phyloP scores from a whole-genome alignment of 176 grass and related monocot genomes.

The Chloris gayana region DNA sequence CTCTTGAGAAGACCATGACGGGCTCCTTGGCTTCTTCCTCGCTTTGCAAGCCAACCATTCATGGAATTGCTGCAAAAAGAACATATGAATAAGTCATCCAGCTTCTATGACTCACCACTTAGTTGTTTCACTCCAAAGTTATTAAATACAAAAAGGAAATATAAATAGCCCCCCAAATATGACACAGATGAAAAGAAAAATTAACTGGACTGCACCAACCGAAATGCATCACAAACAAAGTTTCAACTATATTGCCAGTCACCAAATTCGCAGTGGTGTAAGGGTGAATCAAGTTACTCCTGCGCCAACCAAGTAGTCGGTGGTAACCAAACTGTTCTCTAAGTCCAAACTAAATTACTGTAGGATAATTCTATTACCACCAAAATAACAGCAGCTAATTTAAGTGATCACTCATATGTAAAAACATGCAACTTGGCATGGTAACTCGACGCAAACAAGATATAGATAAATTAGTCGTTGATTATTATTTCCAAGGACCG shows the following conservation, averaged over 20 bases:
- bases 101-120: not conserved
- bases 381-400: slow-evolving; percentile 4
- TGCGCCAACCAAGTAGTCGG: slow-evolving; percentile 41
- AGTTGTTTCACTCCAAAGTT: too few species aligned
- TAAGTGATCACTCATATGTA: not conserved
- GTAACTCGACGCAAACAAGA: slow-evolving; percentile 12
- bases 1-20: slow-evolving; percentile 97
- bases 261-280: slow-evolving; percentile 34
- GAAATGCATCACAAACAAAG: slow-evolving; percentile 37
- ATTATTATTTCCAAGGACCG: slow-evolving; percentile 10
- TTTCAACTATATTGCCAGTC: slow-evolving; percentile 9
- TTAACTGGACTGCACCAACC: slow-evolving; percentile 8
- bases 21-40: slow-evolving; percentile 89
- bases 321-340: slow-evolving; percentile 24
- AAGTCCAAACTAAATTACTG: slow-evolving; percentile 17
- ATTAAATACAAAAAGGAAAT: too few species aligned
- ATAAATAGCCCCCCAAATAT: not conserved
- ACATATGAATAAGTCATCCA: slow-evolving; percentile 25
- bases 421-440: slow-evolving; percentile 16
- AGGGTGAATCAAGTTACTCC: slow-evolving; percentile 33
- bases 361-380: slow-evolving; percentile 29
- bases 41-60: slow-evolving; percentile 96
- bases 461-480: not conserved
- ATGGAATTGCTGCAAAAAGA: slow-evolving; percentile 82
- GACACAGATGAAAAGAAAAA: not conserved